Percentiles rank a stretch among this genome's conserved stretches.
These are phyloP conservation scores for Kodamaea sp. DNA, from an alignment of 1,139 yeast species.

Conservation along the genomic window DNA sequence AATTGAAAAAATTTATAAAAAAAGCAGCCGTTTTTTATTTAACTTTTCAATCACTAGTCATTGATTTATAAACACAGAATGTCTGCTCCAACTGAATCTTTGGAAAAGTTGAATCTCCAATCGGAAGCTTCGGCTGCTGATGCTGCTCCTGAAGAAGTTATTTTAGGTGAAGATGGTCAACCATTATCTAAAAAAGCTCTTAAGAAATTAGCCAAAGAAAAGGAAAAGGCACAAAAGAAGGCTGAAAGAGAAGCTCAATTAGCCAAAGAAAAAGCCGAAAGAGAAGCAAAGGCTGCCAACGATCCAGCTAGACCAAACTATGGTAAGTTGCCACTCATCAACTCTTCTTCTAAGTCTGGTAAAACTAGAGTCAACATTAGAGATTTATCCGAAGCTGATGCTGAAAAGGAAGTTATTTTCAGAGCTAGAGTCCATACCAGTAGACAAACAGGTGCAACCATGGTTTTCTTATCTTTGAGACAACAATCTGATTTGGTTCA, in stretches of 20 bases:
- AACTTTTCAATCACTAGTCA: background rate
- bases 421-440: conserved; percentile 93
- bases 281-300: conserved; percentile 72
- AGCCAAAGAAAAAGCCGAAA: conserved; percentile 83
- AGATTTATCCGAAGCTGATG: conserved; percentile 59
- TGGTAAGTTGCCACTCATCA: conserved; percentile 86
- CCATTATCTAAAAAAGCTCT: conserved; percentile 94
- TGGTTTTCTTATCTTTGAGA: conserved; percentile 86
- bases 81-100: conserved; percentile 35
- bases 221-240: conserved; percentile 88
- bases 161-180: conserved; percentile 79
- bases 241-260: conserved; percentile 89
- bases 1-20: conserved; percentile 2
- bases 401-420: conserved; percentile 75
- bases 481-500: conserved; percentile 83
- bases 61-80: conserved; percentile 11
- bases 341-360: conserved; percentile 67
- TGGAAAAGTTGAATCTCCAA: conserved; percentile 31
- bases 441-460: conserved; percentile 93
- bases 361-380: conserved; percentile 53
- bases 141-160: conserved; percentile 27
- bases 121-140: conserved; percentile 15
- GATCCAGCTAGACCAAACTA: conserved; percentile 86
- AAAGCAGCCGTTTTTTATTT: background rate
- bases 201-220: conserved; percentile 90